These are phyloP conservation scores for Penicillium waksmanii DNA, from an alignment of 495 filamentous ascomycete species.

Conservation along the genomic window DNA sequence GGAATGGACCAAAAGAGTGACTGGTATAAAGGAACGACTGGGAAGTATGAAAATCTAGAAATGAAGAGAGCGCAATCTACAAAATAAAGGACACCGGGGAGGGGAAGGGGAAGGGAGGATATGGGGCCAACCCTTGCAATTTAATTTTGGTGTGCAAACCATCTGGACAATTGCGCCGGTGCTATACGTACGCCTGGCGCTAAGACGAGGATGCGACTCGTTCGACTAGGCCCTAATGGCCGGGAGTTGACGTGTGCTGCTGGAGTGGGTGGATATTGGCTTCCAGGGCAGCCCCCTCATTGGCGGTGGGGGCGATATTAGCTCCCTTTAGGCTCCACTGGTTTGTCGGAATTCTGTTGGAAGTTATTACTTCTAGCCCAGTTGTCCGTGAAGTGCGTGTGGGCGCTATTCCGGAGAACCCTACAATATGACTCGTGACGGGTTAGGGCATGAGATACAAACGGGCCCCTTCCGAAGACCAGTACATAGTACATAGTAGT, in stretches of 20 bases:
- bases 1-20: conserved; percentile 12
- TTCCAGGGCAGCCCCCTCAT: not conserved
- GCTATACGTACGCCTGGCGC: conserved; percentile 16
- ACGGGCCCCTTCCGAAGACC: too few relatives aligned
- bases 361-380: not conserved
- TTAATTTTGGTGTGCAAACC: not conserved
- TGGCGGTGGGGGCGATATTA: not conserved
- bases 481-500: too few relatives aligned
- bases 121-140: conserved; percentile 2
- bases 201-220: conserved; percentile 5
- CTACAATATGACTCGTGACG: not conserved
- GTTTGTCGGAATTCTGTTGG: conserved; percentile 12
- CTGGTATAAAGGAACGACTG: conserved; percentile 15
- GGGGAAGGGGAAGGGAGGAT: not conserved
- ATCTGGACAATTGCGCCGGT: conserved; percentile 3
- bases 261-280: conserved; percentile 12
- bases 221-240: conserved; percentile 1
- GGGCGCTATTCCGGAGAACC: not conserved
- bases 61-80: conserved; percentile 1
- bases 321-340: conserved; percentile 7
- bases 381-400: not conserved
- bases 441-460: too few relatives aligned
- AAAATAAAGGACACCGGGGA: not conserved
- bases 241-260: conserved; percentile 21
- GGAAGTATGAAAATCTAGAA: conserved; percentile 15